These are phyloP conservation scores for Musa schizocarpa DNA, from an alignment of 176 grass and related monocot species.

Conservation along the genomic window DNA sequence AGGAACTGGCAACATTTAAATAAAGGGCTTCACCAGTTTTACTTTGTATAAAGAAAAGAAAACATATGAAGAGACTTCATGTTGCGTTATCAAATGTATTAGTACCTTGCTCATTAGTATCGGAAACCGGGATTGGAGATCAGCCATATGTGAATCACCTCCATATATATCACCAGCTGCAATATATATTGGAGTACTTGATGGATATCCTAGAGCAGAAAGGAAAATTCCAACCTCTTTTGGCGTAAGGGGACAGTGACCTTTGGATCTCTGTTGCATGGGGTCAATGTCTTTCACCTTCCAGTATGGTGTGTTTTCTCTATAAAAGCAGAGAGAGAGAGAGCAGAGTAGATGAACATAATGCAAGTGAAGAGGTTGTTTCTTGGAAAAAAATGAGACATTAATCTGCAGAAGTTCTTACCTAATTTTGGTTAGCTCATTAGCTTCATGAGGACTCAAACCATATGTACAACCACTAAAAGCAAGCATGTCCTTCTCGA, in stretches of 20 bases:
- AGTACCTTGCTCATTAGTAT: constrained; percentile 92
- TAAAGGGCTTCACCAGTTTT: no score
- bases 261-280: constrained; percentile 57
- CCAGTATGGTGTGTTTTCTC: constrained; percentile 87
- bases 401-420: constrained; percentile 1
- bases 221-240: constrained; percentile 87
- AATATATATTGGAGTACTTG: constrained; percentile 81
- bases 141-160: constrained; percentile 68
- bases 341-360: no score
- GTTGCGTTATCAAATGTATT: not conserved
- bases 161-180: constrained; percentile 94
- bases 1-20: no score
- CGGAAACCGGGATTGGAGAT: constrained; percentile 65
- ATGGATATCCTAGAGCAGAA: constrained; percentile 79
- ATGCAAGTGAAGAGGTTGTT: not conserved
- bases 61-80: not conserved
- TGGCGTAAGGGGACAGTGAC: constrained; percentile 82
- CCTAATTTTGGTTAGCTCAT: constrained; percentile 81
- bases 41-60: no score
- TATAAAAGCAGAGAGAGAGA: constrained; percentile 21
- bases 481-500: constrained; percentile 99
- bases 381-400: constrained; percentile 4
- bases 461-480: constrained; percentile 98
- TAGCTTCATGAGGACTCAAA: constrained; percentile 65
- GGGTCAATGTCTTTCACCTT: constrained; percentile 92